Percentiles rank a stretch among this genome's conserved stretches.
Conservation (phyloP, 768 basidiomycete genomes). For the Phaffia australis region DNA sequence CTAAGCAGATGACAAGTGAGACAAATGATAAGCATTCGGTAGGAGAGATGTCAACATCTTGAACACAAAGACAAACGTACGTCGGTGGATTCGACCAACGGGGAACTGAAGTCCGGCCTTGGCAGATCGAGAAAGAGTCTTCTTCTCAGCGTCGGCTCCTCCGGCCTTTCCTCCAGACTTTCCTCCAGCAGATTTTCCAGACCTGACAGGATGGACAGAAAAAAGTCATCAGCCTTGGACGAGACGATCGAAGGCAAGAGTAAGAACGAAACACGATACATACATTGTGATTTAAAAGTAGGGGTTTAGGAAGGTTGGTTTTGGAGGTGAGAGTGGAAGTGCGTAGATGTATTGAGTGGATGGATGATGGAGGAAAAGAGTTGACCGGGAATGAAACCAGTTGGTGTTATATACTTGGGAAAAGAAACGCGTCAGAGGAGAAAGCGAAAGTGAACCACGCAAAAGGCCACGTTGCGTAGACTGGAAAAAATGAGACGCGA, state of each 20-base stretch:
- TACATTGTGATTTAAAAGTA: conserved; percentile 12
- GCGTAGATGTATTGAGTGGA: background rate
- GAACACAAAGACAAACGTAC: conserved; percentile 41
- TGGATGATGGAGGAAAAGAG: conserved; percentile 2
- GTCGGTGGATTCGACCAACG: conserved; percentile 76
- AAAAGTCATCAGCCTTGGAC: background rate
- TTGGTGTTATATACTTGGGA: no score
- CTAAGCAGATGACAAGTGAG: no score
- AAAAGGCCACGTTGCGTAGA: background rate
- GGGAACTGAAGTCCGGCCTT: conserved; percentile 53
- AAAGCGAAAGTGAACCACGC: background rate
- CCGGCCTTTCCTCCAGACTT: conserved; percentile 39
- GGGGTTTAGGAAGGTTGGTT: background rate
- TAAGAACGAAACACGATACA: background rate
- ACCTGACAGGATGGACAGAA: conserved; percentile 3
- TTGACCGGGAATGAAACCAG: no score
- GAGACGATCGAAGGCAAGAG: background rate
- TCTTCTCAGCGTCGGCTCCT: conserved; percentile 37
- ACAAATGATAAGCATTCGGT: no score
- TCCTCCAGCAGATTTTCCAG: conserved; percentile 27
- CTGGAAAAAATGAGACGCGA: background rate
- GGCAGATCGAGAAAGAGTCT: conserved; percentile 57
- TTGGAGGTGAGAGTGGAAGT: background rate
- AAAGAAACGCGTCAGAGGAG: background rate
- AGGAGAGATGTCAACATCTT: conserved; percentile 44